Base-by-base conservation (phyloP, 345 rosid genomes). In the Lumnitzera littorea region DNA sequence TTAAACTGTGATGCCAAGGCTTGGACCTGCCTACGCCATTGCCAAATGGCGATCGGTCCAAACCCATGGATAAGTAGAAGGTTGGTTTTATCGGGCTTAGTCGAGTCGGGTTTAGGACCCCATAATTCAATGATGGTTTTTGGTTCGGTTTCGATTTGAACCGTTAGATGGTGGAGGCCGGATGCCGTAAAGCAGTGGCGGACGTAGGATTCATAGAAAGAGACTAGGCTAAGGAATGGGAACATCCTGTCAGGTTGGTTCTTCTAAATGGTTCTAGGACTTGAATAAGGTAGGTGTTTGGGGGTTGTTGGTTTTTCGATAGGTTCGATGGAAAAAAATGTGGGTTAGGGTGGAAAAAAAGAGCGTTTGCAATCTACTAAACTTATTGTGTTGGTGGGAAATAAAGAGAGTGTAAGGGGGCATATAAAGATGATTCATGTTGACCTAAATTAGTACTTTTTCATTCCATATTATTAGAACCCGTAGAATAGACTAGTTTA, bases 61-160 rank as follows among this genome's bases (percentile, higher is more conserved):
- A 92, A 92, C 53, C 96, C 98, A 46, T 92, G 98, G 66, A 92
- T 72, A 43, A 92, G 75, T 46, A 92, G 63, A n/a, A 92, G 54
- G 15, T 76, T 64, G 0, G 87, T 83, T 59, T 80, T 82, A 17
- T n/a, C 15, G 17, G 60, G 15, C n/a, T 46, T 24, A 46, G 56
- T 43, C 9, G 31, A 46, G 4, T 62, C 36, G 15, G 67, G 61
- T 2, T 60, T 66, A 13, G 97, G 94, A 0, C 80, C 85, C 98
- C 98, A 91, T 65, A 84, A 77, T 48, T 83, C 86, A 71, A 91
- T 50, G 24, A 80, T 78, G 74, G 96, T 91, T 23, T 80, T 74
- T 0, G 70, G 11, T 15, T 80, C 71, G 1, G 70, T 15, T 66
- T 75, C 88, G 15, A 84, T 61, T 60, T 70, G 46, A 49, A 80